Evolutionary conservation across 345 rosid genomes (phyloP).

Genomic region (Passiflora organensis): DNA sequence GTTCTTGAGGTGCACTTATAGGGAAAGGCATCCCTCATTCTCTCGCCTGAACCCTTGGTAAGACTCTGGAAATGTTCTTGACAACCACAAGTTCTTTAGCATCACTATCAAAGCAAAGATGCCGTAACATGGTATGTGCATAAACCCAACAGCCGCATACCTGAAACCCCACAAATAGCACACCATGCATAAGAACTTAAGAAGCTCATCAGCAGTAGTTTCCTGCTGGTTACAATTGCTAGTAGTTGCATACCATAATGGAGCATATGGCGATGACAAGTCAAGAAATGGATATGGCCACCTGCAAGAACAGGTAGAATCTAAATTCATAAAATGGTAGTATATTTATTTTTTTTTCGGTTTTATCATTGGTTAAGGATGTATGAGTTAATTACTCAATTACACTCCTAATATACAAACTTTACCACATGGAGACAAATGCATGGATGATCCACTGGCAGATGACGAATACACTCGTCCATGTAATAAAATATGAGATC

Average conservation of each 20-base stretch:
- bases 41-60: conserved; percentile 27
- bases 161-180: conserved; percentile 42
- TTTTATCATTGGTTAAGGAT: too few species aligned
- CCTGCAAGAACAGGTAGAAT: conserved; percentile 46
- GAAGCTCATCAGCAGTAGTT: conserved; percentile 2
- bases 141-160: conserved; percentile 65
- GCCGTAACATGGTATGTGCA: conserved; percentile 66
- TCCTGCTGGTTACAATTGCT: neutral
- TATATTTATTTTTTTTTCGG: too few species aligned
- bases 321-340: too few species aligned
- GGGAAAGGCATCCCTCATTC: neutral
- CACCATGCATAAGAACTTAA: conserved; percentile 1
- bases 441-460: conserved; percentile 95
- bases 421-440: conserved; percentile 66
- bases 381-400: too few species aligned
- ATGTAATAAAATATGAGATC: conserved; percentile 59
- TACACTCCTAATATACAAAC: neutral
- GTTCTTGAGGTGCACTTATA: too few species aligned
- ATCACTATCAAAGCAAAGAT: conserved; percentile 53
- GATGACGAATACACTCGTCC: conserved; percentile 64
- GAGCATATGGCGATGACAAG: conserved; percentile 63
- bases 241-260: conserved; percentile 55
- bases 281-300: conserved; percentile 97
- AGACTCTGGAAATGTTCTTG: conserved; percentile 43
- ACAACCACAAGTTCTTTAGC: conserved; percentile 51